Percentiles rank a stretch among this genome's conserved stretches.
phyloP scores from a whole-genome alignment of 768 basidiomycete genomes.

The Russula virescens region DNA sequence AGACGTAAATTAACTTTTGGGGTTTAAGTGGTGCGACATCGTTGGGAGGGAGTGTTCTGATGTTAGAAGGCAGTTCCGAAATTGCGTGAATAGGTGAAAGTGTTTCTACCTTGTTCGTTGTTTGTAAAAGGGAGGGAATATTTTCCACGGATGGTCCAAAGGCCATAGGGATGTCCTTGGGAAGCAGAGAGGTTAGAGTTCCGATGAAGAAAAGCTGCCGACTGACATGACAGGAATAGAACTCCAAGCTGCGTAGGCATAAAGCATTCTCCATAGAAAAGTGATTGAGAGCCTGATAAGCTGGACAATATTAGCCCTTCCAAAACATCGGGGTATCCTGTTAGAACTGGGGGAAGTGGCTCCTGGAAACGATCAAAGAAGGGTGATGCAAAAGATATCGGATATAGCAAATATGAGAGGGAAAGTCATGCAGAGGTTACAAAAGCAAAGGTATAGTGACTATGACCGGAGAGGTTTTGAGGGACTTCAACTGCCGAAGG shows the following conservation, averaged over 20 bases:
- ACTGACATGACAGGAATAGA: conserved; percentile 2
- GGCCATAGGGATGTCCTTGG: background rate
- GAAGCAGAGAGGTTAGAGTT: conserved; percentile 8
- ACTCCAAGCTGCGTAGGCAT: conserved; percentile 1
- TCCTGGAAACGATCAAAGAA: background rate
- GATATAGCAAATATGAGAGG: conserved; percentile 17
- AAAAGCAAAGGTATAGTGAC: too few relatives aligned
- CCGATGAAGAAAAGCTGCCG: conserved; percentile 9
- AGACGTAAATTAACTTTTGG: background rate
- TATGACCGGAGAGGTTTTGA: background rate
- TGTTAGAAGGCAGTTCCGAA: background rate
- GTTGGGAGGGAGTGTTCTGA: conserved; percentile 6
- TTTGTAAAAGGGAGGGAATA: background rate
- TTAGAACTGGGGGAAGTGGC: background rate
- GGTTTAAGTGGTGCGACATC: conserved; percentile 1
- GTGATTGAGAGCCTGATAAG: background rate
- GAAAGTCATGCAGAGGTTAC: conserved; percentile 5
- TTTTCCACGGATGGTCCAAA: conserved; percentile 2
- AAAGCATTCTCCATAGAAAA: conserved; percentile 3
- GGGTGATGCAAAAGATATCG: conserved; percentile 6
- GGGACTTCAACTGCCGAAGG: conserved; percentile 7
- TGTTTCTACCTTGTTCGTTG: conserved; percentile 3
- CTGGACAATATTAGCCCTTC: conserved; percentile 7
- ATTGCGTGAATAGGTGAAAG: conserved; percentile 3
- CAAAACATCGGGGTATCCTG: conserved; percentile 2